Evolutionary conservation across 2,329 filamentous ascomycete genomes (phyloP).

Genomic region (Capronia epimyces): DNA sequence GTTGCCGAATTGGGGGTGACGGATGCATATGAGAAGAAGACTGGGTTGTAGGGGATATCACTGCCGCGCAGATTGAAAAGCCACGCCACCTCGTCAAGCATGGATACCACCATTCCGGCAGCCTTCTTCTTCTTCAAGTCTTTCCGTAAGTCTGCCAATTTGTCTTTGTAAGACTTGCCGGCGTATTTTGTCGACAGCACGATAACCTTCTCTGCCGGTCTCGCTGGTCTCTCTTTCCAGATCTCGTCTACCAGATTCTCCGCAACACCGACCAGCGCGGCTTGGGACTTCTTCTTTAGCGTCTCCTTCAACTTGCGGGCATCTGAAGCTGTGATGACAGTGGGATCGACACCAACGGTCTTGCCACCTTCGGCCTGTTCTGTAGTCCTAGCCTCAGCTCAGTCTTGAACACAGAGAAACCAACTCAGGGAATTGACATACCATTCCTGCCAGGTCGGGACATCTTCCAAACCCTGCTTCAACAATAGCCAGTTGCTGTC

Average conservation of each 20-base stretch:
- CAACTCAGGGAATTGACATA: constrained; percentile 35
- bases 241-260: constrained; percentile 85
- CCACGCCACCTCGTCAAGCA: constrained; percentile 91
- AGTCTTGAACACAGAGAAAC: constrained; percentile 8
- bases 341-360: constrained; percentile 83
- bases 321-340: constrained; percentile 70
- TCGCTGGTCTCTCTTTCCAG: constrained; percentile 71
- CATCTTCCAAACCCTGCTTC: constrained; percentile 88
- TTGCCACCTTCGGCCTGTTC: constrained; percentile 84
- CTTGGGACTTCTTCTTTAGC: constrained; percentile 79
- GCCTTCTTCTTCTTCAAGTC: constrained; percentile 87
- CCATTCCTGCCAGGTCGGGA: constrained; percentile 98
- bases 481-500: constrained; percentile 86
- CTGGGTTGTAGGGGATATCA: constrained; percentile 95
- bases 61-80: constrained; percentile 94
- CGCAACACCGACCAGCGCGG: constrained; percentile 66
- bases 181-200: constrained; percentile 67
- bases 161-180: constrained; percentile 75
- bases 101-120: constrained; percentile 75
- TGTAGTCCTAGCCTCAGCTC: constrained; percentile 49
- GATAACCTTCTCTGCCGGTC: constrained; percentile 69
- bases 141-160: constrained; percentile 80
- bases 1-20: constrained; percentile 70
- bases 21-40: constrained; percentile 95
- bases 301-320: constrained; percentile 74